Conservation (phyloP, 1,284 basidiomycete genomes). For the Tremellales sp. region DNA sequence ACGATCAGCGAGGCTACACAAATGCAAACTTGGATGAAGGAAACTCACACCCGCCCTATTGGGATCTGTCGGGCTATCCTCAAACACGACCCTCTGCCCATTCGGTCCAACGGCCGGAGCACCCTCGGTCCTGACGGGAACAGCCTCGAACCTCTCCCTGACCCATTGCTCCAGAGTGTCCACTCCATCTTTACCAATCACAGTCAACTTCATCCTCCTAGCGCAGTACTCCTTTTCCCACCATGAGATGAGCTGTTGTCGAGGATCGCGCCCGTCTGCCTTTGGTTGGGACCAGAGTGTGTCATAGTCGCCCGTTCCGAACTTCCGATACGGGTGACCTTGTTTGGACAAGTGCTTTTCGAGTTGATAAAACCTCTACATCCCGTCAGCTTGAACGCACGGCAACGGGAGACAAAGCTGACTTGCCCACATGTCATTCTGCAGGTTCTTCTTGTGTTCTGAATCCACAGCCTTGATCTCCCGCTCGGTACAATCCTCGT, state of each 20-base stretch:
- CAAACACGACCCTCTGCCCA: slow-evolving; percentile 55
- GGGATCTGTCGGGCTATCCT: slow-evolving; percentile 70
- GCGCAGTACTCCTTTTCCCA: slow-evolving; percentile 92
- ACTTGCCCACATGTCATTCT: slow-evolving; percentile 76
- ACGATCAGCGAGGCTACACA: slow-evolving; percentile 10
- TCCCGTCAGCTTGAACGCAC: neutral
- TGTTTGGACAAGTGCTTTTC: slow-evolving; percentile 81
- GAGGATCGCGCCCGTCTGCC: slow-evolving; percentile 70
- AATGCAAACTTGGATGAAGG: neutral
- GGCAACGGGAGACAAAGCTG: neutral
- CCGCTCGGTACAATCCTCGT: slow-evolving; percentile 78
- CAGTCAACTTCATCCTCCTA: slow-evolving; percentile 84
- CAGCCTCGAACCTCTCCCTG: slow-evolving; percentile 39
- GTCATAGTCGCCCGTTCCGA: slow-evolving; percentile 82
- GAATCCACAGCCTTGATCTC: slow-evolving; percentile 98
- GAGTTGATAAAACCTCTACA: slow-evolving; percentile 89
- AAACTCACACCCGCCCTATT: slow-evolving; percentile 68
- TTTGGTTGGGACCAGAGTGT: slow-evolving; percentile 65
- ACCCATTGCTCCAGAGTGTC: slow-evolving; percentile 46
- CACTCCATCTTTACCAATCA: slow-evolving; percentile 75
- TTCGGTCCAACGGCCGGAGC: slow-evolving; percentile 28
- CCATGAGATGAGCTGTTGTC: slow-evolving; percentile 90
- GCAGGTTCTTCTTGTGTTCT: slow-evolving; percentile 97
- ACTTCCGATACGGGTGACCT: slow-evolving; percentile 87
- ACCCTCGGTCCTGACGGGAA: slow-evolving; percentile 42